These are phyloP conservation scores for Nicotiana rustica DNA, from an alignment of 305 asterid species.

Conservation along the genomic window DNA sequence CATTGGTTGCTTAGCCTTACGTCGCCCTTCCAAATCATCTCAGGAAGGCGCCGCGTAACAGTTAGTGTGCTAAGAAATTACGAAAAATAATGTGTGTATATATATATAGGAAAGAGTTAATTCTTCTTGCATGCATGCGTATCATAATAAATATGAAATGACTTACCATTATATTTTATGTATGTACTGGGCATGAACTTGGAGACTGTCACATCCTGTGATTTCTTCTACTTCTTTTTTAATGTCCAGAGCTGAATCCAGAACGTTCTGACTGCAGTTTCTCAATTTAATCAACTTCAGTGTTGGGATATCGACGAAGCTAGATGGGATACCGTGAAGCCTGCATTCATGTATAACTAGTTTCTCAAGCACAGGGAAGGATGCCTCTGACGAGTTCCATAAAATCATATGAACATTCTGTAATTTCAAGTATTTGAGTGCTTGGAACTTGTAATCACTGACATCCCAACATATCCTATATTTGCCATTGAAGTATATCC, in stretches of 20 bases:
- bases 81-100: no score
- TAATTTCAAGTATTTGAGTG: conserved; percentile 23
- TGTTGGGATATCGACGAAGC: background rate
- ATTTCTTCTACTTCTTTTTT: background rate
- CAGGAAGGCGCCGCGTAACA: no score
- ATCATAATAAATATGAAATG: no score
- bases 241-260: background rate
- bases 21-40: no score
- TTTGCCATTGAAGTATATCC: background rate
- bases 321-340: conserved; percentile 32
- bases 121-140: no score
- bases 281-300: conserved; percentile 27
- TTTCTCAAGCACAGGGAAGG: conserved; percentile 32
- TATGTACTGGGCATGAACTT: background rate
- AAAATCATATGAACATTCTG: background rate
- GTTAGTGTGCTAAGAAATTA: no score
- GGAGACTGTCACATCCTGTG: background rate
- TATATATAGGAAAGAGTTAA: no score
- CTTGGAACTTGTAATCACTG: background rate
- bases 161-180: no score
- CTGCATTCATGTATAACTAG: conserved; percentile 29
- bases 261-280: background rate
- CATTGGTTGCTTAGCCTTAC: no score
- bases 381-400: conserved; percentile 26
- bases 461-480: background rate